These are phyloP conservation scores for Elsinoe necatrix DNA, from an alignment of 2,329 filamentous ascomycete genomes.

Conservation along the genomic window DNA sequence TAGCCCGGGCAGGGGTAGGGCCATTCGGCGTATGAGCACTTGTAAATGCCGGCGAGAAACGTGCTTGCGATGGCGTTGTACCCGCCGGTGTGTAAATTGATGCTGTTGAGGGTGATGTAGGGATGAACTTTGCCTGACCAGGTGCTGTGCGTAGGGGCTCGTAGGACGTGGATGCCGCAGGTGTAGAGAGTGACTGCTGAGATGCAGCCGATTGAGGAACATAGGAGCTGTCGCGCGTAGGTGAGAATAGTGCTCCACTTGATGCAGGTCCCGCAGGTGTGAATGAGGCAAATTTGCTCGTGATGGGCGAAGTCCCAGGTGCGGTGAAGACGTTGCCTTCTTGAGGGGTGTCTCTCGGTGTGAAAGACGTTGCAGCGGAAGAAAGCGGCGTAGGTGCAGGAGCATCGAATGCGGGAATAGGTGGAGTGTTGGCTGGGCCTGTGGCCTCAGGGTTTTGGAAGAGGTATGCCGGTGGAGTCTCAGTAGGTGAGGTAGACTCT, in stretches of 20 bases:
- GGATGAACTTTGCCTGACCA: neutral
- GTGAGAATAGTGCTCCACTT: neutral
- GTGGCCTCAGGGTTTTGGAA: neutral
- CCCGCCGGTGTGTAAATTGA: neutral
- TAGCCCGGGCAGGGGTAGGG: neutral
- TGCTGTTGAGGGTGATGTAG: neutral
- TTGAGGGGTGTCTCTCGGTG: constrained; percentile 2
- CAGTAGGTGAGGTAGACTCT: constrained; percentile 7
- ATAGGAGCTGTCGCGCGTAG: neutral
- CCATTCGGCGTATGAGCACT: neutral
- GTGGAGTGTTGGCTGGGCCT: neutral
- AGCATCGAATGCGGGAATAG: neutral
- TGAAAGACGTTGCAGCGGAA: neutral
- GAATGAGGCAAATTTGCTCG: neutral
- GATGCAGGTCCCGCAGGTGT: neutral
- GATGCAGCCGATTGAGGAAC: too few relatives aligned
- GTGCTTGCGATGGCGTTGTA: neutral
- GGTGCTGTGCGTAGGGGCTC: neutral
- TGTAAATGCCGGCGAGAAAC: neutral
- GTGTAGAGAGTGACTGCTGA: neutral
- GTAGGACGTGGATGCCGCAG: neutral
- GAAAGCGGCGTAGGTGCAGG: neutral
- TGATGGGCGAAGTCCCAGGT: neutral
- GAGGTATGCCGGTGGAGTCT: neutral
- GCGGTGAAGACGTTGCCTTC: neutral